Base-by-base conservation (phyloP, 768 basidiomycete species). In the Tremella mesenterica region DNA sequence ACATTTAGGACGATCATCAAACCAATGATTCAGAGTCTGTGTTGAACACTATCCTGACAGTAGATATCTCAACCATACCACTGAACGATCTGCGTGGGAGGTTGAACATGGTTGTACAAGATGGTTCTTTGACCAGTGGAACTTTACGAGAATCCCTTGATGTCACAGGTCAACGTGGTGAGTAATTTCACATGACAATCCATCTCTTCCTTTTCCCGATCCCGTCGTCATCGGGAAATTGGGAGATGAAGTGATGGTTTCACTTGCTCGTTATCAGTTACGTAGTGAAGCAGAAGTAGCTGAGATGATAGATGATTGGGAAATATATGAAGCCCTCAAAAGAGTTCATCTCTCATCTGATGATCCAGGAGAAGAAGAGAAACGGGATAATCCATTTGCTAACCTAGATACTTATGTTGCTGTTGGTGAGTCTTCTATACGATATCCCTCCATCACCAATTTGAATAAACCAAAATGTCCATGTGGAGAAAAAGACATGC, bases 91-190 rank as follows among this genome's bases (percentile, higher is more conserved):
- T 74, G 14, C 47, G 73, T 34, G 57, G 58, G 7, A 57, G 66
- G 26, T 46, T 74, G n/a, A 68, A 69, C 25, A 71, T 70, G 57
- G 67, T 74, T 20, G 67, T 66, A 4, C 73, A 74, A 53, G 73
- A 74, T 54, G 63, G 67, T 5, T 53, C 48, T 13, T 57, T 74
- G 12, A 59, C 62, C 27, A 70, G 68, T 1, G 73, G 73, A 0
- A 70, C 67, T 2, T 47, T 74, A 14, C 51, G 69, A 23, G 55
- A 72, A 10, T 63, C 70, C 1, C 50, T 74, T 38, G 73, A 74
- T 46, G 65, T 71, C 10, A 63, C 65, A 13, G 62, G 63, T 3
- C 36, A 46, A 10, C 60, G 55, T 38, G 53, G 64, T 61, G 51
- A 59, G 58, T 34, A 3, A 8, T 16, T 20, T 8, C 20, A 33